phyloP scores from a whole-genome alignment of 768 basidiomycete species.

The Omphalotus guepiniiformis region DNA sequence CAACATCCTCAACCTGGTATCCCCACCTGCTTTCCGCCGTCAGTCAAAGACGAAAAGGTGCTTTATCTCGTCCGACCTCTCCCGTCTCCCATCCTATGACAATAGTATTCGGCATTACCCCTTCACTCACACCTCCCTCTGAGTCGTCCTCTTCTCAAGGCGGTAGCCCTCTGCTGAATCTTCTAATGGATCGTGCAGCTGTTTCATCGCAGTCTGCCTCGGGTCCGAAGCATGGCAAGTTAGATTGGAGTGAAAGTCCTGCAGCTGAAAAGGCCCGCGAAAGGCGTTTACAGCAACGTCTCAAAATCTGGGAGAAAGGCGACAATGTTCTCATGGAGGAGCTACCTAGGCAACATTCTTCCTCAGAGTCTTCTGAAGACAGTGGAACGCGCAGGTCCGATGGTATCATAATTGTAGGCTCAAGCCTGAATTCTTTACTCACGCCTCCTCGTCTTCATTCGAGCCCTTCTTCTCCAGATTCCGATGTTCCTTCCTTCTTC shows the following conservation, averaged over 20 bases:
- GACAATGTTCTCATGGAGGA: constrained; percentile 58
- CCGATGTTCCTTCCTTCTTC: constrained; percentile 44
- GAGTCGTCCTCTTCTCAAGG: constrained; percentile 20
- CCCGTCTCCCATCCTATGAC: constrained; percentile 66
- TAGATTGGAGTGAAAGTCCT: constrained; percentile 67
- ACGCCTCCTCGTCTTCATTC: constrained; percentile 19
- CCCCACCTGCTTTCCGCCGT: constrained; percentile 75
- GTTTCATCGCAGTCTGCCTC: constrained; percentile 27
- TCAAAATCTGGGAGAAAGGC: constrained; percentile 71
- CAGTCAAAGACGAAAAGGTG: constrained; percentile 66
- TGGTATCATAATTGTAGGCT: constrained; percentile 46
- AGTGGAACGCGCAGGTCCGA: constrained; percentile 31
- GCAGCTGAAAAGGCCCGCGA: constrained; percentile 64
- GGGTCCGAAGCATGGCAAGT: constrained; percentile 31
- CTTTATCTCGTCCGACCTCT: constrained; percentile 55
- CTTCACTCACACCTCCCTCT: constrained; percentile 56
- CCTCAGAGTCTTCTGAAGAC: constrained; percentile 29
- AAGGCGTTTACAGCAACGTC: constrained; percentile 62
- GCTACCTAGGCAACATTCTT: constrained; percentile 54
- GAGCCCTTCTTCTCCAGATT: neutral
- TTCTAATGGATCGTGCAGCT: constrained; percentile 41
- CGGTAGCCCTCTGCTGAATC: constrained; percentile 35
- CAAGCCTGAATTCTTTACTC: constrained; percentile 30
- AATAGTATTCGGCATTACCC: constrained; percentile 86
- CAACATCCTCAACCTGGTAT: constrained; percentile 75